Base-by-base conservation (phyloP, 177 flowering plant species). In the Vitis hybrid region DNA sequence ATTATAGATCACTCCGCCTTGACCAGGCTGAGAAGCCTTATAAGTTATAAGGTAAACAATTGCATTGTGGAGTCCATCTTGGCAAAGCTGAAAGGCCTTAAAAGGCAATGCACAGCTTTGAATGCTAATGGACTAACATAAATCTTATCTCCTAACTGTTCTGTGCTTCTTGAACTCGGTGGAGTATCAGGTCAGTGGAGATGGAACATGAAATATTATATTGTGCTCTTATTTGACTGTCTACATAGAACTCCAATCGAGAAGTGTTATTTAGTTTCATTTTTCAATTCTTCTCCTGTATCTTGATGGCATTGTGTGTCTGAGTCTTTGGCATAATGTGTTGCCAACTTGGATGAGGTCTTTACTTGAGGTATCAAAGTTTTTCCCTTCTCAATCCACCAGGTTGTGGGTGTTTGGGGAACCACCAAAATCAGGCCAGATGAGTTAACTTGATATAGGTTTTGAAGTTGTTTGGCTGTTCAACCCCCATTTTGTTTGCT, bases 51-150 rank as follows among this genome's bases (percentile, higher is more conserved):
- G 9, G 47, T 5, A 38, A 8, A 8, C 47, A 38, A 38, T 5
- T 38, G 47, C 47, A 38, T 38, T 38, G 47, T 38, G 47, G 47
- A 38, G 65, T 44, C 65, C 68, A 66, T 66, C 68, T 76, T 68
- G 76, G 73, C 59, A 58, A 68, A 72, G 69, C 71, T 66, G 49
- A 59, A 51, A 9, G 13, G 60, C 28, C 63, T n/a, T 14, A 10
- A 3, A 2, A 38, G 77, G 51, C 62, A 65, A 62, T 71, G 56
- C 24, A 57, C 60, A 33, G 69, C 77, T 76, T 73, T 78, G 75
- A 78, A 81, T 78, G 79, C 78, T 76, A 77, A 68, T 76, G 78
- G 78, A 80, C 78, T 77, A 11, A 63, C 52, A 74, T 62, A 18
- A 53, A 77, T 11, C 38, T 13, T 47, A 69, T 58, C 68, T 33